These are phyloP conservation scores for Avena atlantica DNA, from an alignment of 176 grass and related monocot genomes.

Conservation along the genomic window DNA sequence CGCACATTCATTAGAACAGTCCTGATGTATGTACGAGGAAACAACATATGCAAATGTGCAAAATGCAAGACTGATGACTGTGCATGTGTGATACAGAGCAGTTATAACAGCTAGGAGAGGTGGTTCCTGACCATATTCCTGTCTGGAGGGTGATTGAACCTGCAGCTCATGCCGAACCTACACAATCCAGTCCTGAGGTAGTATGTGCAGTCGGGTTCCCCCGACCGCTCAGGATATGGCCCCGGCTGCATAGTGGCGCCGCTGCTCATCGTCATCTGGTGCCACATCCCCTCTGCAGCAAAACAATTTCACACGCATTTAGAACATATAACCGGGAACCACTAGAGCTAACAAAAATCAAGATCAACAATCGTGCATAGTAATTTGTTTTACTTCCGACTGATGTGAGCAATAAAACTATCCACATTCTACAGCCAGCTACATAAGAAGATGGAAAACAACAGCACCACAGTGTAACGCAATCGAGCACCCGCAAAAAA, in stretches of 20 bases:
- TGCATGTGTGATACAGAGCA: slow-evolving; percentile 15
- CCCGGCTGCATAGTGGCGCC: slow-evolving; percentile 57
- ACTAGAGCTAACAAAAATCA: not conserved
- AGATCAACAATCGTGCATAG: not conserved
- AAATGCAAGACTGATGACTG: not conserved
- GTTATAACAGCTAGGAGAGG: slow-evolving; percentile 33
- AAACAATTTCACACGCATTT: slow-evolving; percentile 10
- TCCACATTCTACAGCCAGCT: slow-evolving; percentile 43
- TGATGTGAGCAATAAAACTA: not conserved
- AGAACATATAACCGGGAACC: not conserved
- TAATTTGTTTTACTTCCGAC: not conserved
- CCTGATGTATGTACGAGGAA: slow-evolving; percentile 25
- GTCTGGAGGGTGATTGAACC: slow-evolving; percentile 94
- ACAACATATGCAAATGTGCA: not conserved
- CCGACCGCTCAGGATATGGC: slow-evolving; percentile 75
- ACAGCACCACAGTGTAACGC: not conserved
- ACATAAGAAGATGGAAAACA: not conserved
- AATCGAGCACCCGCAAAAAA: slow-evolving; percentile 24
- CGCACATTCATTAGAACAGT: not conserved
- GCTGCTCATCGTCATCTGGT: slow-evolving; percentile 71
- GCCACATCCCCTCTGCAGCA: slow-evolving; percentile 86
- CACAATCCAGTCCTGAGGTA: slow-evolving; percentile 99
- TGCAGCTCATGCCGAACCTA: slow-evolving; percentile 89
- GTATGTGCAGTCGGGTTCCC: slow-evolving; percentile 95
- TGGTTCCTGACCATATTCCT: slow-evolving; percentile 74